phyloP scores from a whole-genome alignment of 352 stramenopile genomes.

The Phytophthora sp. region DNA sequence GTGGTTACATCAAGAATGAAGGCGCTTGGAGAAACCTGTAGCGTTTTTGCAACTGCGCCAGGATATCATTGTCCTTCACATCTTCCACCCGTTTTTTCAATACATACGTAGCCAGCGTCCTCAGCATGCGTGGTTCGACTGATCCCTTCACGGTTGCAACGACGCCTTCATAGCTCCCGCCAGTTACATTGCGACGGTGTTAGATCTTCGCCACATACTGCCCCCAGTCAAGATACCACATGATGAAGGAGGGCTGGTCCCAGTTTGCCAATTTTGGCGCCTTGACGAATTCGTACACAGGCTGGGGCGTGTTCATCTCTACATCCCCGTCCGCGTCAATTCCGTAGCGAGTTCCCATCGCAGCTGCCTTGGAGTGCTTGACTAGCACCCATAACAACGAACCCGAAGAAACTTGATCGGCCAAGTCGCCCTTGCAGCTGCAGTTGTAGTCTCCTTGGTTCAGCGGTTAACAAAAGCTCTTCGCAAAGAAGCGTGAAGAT shows the following conservation, averaged over 20 bases:
- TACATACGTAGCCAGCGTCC: conserved; percentile 13
- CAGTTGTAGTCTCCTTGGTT: too few species aligned
- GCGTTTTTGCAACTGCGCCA: conserved; percentile 5
- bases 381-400: neutral
- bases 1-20: conserved; percentile 17
- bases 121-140: conserved; percentile 6
- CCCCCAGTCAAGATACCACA: conserved; percentile 16
- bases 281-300: conserved; percentile 8
- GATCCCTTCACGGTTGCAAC: conserved; percentile 17
- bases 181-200: conserved; percentile 22
- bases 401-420: neutral
- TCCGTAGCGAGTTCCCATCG: neutral
- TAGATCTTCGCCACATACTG: conserved; percentile 23
- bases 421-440: neutral
- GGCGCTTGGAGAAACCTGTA: conserved; percentile 8
- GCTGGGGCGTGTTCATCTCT: conserved; percentile 2
- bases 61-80: conserved; percentile 4
- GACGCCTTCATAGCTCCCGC: conserved; percentile 13
- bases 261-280: conserved; percentile 10
- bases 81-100: conserved; percentile 6
- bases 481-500: neutral
- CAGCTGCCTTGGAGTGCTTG: too few species aligned
- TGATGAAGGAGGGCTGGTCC: conserved; percentile 19
- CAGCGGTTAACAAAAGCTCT: neutral
- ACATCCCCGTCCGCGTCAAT: conserved; percentile 1